Evolutionary conservation across 2,329 filamentous ascomycete species (phyloP), one percentile per base, ranked within the genome.

Genomic region (Sporothrix phasma): DNA sequence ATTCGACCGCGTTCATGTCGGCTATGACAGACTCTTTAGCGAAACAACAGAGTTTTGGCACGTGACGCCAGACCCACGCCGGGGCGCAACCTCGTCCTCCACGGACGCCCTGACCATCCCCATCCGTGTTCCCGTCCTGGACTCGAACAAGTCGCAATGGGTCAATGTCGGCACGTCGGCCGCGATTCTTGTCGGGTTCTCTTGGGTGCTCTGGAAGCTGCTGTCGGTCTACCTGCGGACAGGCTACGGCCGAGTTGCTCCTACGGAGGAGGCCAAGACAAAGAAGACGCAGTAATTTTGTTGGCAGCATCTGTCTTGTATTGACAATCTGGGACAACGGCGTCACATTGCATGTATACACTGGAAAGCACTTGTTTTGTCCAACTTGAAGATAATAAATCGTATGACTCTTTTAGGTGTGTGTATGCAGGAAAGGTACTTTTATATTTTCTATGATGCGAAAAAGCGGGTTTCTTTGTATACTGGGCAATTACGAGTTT

Each of bases 11-110:
- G 78, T 81, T n/a, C 84, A 90, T 71, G 71, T 97, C n/a, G 92
- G 92, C 0, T 97, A 92, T 73, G 93, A 97, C 68, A 84, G 81
- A 0, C 75, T 95, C 8, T 97, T 97, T 73, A 84, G 83, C 1
- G 81, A 84, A 0, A 81, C 84, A 59, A 96, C 91, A 0, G 80
- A 90, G 72, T 97, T 96, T 73, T 95, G 92, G 80, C 91, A 97
- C 72, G 74, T 89, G 1, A 77, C 80, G 41, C 87, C 88, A 1
- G 71, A 71, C n/a, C 73, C 80, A 1, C 6, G n/a, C 3, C 31
- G 37, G 31, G 51, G 31, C 17, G 29, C 29, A 8, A 1, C 29
- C 1, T 10, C 51, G 13, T 13, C 51, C 4, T 65, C 54, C 63
- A 68, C 34, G 68, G 62, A 1, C 70, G 71, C 7, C 69, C 74